These are phyloP conservation scores for Cornus kousa DNA, from an alignment of 148 eudicot species.

Conservation along the genomic window DNA sequence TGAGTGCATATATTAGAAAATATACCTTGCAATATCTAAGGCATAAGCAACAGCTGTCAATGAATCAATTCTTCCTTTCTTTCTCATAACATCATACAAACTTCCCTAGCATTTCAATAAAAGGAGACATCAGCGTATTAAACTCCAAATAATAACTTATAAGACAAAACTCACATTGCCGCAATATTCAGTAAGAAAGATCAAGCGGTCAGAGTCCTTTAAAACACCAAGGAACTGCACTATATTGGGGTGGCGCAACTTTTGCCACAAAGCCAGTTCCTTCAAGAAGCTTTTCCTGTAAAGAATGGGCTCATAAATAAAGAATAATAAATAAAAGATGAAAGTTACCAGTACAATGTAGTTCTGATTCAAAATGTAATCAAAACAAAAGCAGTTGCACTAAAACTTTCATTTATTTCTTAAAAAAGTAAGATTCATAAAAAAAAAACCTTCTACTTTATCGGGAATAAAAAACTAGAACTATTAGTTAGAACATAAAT, in stretches of 20 bases:
- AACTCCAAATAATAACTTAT: background rate
- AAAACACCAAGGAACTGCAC: constrained; percentile 49
- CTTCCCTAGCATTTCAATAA: constrained; percentile 29
- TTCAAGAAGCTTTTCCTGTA: constrained; percentile 38
- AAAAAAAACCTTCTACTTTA: no score
- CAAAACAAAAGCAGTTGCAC: background rate
- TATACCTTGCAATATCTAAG: constrained; percentile 44
- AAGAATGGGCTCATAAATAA: background rate
- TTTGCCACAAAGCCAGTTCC: constrained; percentile 43
- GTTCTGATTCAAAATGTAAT: background rate
- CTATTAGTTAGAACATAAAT: no score
- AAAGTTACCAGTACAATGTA: background rate
- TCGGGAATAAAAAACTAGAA: no score
- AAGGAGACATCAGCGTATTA: constrained; percentile 11
- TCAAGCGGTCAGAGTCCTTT: constrained; percentile 33
- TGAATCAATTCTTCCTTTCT: constrained; percentile 39
- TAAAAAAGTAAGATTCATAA: no score
- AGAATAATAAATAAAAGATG: background rate
- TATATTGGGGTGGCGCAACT: constrained; percentile 46
- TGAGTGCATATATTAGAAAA: background rate
- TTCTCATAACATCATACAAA: constrained; percentile 39
- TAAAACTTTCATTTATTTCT: no score
- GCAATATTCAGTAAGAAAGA: constrained; percentile 44
- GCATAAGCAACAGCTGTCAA: constrained; percentile 39
- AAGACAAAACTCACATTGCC: constrained; percentile 29